phyloP scores from a whole-genome alignment of 768 basidiomycete genomes.

The Mycena crocata region DNA sequence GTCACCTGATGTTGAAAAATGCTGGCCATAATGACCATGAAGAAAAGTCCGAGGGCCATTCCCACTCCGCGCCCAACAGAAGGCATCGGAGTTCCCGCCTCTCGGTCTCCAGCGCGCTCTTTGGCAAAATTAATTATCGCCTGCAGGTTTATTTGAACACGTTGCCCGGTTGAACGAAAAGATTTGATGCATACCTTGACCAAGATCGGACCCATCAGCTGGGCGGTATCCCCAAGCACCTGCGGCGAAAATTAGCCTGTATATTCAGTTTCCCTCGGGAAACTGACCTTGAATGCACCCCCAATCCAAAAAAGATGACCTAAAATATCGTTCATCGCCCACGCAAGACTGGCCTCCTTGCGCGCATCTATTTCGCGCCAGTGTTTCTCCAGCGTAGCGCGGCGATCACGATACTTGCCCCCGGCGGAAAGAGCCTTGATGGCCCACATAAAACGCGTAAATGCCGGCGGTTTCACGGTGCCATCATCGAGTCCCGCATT shows the following conservation, averaged over 20 bases:
- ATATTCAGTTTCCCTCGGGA: background rate
- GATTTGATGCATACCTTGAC: constrained; percentile 56
- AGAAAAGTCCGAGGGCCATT: constrained; percentile 67
- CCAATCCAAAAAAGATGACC: constrained; percentile 72
- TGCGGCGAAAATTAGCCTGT: constrained; percentile 39
- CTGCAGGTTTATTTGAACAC: constrained; percentile 42
- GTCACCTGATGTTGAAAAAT: constrained; percentile 72
- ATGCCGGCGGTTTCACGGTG: constrained; percentile 52
- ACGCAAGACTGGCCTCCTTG: constrained; percentile 63
- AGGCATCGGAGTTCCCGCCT: constrained; percentile 47
- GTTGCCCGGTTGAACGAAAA: background rate
- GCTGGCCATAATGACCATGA: constrained; percentile 61
- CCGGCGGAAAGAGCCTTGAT: constrained; percentile 45
- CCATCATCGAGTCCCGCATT: constrained; percentile 62
- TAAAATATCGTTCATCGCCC: constrained; percentile 72
- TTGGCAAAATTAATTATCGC: constrained; percentile 72
- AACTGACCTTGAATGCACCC: constrained; percentile 66
- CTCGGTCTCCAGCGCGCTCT: constrained; percentile 53
- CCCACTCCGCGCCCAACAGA: constrained; percentile 67
- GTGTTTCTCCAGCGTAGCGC: constrained; percentile 46
- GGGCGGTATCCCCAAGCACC: constrained; percentile 70
- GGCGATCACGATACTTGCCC: constrained; percentile 39
- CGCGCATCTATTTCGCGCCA: constrained; percentile 61
- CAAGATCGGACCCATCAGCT: constrained; percentile 72
- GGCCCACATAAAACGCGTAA: constrained; percentile 55